Conservation (phyloP, 352 stramenopile species). For the Chrysophaeum taylorii region DNA sequence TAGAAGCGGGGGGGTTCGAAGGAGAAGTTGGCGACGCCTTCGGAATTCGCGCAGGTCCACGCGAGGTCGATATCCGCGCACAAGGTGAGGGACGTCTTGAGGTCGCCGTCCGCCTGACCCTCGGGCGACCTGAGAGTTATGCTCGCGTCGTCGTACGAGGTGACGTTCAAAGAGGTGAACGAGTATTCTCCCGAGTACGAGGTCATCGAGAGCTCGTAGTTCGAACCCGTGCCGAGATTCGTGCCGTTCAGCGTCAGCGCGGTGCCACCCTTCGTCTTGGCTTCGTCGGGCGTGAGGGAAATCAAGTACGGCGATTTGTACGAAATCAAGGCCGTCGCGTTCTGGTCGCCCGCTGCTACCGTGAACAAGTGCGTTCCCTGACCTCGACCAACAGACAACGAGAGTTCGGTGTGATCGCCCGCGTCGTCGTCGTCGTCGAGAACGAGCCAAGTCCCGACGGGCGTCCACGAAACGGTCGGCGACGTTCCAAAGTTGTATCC, state of each 20-base stretch:
- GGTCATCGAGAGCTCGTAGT: slow-evolving; percentile 19
- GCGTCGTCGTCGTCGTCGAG: background rate
- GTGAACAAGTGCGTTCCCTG: no score
- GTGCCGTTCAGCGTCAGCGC: background rate
- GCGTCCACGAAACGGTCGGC: background rate
- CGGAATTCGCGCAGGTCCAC: background rate
- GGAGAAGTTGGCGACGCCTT: background rate
- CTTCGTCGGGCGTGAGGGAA: no score
- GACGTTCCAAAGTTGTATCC: background rate
- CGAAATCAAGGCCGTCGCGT: no score
- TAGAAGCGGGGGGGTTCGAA: slow-evolving; percentile 10
- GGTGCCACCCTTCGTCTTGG: slow-evolving; percentile 5
- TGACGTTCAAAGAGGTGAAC: background rate
- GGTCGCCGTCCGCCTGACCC: background rate
- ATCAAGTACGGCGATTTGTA: no score
- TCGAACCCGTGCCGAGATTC: slow-evolving; percentile 14
- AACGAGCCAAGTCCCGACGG: no score
- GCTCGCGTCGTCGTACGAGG: background rate
- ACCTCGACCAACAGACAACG: background rate
- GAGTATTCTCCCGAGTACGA: no score
- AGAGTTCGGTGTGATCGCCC: background rate
- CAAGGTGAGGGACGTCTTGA: background rate
- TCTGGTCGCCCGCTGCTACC: no score
- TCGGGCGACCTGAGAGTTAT: background rate
- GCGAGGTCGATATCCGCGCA: background rate